Base-by-base conservation (phyloP, 2,329 filamentous ascomycete species). In the Venturia asperata region DNA sequence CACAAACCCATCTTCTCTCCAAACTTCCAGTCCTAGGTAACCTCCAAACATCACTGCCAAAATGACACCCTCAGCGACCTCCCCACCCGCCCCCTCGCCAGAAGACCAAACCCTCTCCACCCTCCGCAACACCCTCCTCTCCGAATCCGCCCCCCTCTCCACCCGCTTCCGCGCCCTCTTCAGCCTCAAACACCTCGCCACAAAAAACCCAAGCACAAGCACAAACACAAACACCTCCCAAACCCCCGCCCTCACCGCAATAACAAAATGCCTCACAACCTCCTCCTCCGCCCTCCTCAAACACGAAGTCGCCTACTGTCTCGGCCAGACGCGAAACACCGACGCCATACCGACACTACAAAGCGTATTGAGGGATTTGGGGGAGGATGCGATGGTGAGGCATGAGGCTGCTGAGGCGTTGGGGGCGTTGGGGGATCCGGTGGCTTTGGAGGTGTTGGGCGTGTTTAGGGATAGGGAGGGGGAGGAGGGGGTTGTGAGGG, bases 371-470 rank as follows among this genome's bases (percentile, higher is more conserved):
- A 83, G 89, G 69, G 85, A 97, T 76, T 79, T 86, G 68, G 74
- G 85, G n/a, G 91, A 97, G 77, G 92, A 97, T 79, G 78, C 89
- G 45, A 99, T 99, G 92, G 95, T 91, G 77, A 84, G 94, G 70
- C 94, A 99, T 72, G 94, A 99, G 80, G 93, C 94, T 19, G 94
- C 93, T 2, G 94, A 99, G 80, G 94, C 94, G 2, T 82, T 99
- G 17, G 94, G 91, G 15, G 94, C 94, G 13, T 80, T 99, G 67
- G 91, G 91, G 4, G 87, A 93, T 73, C 78, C 81, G 39, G 83
- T 83, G 4, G 92, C 90, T 72, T 75, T 99, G 73, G 85, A 86
- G 2, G 77, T 97, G 42, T 79, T 99, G 69, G 85, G 83, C 73
- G 77, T 85, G 69, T 85, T 91, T 72, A 84, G 91, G 68, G 90